Evolutionary conservation across 352 stramenopile genomes (phyloP), one percentile per base, ranked within the genome.

Genomic region (Phytophthora crassamura): DNA sequence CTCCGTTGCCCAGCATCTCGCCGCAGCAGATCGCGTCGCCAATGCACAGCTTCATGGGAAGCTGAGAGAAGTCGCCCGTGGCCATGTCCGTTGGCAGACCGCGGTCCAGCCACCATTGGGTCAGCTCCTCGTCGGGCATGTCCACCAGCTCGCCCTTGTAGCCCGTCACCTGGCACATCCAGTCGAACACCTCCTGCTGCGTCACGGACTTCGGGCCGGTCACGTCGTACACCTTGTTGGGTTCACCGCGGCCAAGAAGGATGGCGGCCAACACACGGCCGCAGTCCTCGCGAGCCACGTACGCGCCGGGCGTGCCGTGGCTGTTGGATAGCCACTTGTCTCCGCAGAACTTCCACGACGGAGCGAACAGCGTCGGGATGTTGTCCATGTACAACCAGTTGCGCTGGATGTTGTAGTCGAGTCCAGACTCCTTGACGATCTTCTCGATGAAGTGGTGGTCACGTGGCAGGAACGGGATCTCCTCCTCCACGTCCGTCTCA

Each of bases 361-460:
- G 67, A 8, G 66, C 60, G 43, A 71, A 74, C 2, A 74, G 25
- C 7, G 4, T 51, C 0, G 71, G 71, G 7, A 57, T 77, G 59
- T 79, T 77, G 67, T 79, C 53, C 46, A 64, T 61, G 63, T 76
- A 74, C 42, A 79, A 22, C 22, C 36, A 79, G 46, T 79, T 74
- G 35, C 71, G 71, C n/a, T 79, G 71, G 51, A 79, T 77, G 46
- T 70, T 77, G 60, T 67, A 78, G 20, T 66, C 49, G 7, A 78
- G 56, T 5, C 69, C 69, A 4, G 54, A 77, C 38, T 55, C 36
- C 22, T 65, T 58, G 39, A 75, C 47, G 1, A 48, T 52, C 7
- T 74, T 46, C 49, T 77, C 64, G 0, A 59, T 42, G 14, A 68
- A 70, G 16, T 74, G 64, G 52, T 77, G 64, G 47, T 77, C 69